A percentile compares a stretch with the other conserved stretches of the same genome.
These are phyloP conservation scores for Clonostachys sp. DNA, from an alignment of 2,329 filamentous ascomycete species.

Conservation along the genomic window DNA sequence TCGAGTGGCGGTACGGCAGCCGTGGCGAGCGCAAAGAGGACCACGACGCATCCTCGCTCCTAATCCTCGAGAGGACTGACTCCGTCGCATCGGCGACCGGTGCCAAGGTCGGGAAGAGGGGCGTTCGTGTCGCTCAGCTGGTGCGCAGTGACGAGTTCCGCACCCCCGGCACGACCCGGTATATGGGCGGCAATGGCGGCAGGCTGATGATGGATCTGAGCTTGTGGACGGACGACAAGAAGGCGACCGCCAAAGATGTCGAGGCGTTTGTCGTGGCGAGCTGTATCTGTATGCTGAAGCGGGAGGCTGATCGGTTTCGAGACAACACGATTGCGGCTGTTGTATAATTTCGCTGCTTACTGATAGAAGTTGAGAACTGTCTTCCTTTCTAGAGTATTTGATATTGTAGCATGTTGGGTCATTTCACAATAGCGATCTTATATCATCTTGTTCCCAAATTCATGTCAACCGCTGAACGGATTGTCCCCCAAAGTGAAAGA, in stretches of 20 bases:
- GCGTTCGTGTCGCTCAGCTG: conserved; percentile 8
- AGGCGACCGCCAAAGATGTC: conserved; percentile 1
- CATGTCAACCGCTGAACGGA: no score
- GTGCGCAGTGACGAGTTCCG: conserved; percentile 11
- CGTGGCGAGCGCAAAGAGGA: conserved; percentile 14
- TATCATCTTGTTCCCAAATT: no score
- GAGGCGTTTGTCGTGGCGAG: conserved; percentile 13
- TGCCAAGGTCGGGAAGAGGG: conserved; percentile 3
- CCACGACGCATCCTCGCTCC: conserved; percentile 7
- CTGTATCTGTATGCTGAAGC: conserved; percentile 13
- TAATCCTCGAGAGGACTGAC: conserved; percentile 10
- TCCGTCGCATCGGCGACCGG: background rate
- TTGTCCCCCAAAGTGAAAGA: no score
- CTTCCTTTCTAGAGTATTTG: no score
- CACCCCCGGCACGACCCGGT: conserved; percentile 8
- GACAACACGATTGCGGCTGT: conserved; percentile 11
- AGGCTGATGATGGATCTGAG: conserved; percentile 11
- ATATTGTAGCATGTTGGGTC: no score
- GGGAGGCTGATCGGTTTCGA: conserved; percentile 11
- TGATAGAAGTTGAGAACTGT: no score
- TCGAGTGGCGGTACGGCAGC: conserved; percentile 11
- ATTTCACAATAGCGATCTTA: no score
- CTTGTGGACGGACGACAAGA: conserved; percentile 8
- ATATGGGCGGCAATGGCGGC: conserved; percentile 13
- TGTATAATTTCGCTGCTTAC: background rate